phyloP scores from a whole-genome alignment of 257 asterid species.

The Pogostemon cablin region DNA sequence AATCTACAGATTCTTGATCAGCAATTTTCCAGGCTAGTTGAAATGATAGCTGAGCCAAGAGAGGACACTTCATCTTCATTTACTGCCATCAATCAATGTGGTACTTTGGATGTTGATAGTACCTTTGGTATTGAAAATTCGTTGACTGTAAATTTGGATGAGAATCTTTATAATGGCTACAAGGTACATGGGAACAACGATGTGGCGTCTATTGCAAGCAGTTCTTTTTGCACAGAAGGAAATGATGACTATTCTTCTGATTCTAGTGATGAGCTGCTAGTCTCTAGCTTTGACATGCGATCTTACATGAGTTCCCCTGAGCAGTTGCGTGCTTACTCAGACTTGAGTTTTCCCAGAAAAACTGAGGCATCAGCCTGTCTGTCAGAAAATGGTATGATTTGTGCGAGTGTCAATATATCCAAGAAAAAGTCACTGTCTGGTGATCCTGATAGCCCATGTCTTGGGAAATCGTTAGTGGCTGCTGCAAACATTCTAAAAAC shows the following conservation, averaged over 20 bases:
- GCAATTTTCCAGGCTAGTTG: slow-evolving; percentile 35
- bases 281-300: slow-evolving; percentile 42
- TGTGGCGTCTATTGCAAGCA: slow-evolving; percentile 29
- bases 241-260: slow-evolving; percentile 35
- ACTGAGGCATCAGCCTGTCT: slow-evolving; percentile 32
- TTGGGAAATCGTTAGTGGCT: slow-evolving; percentile 35
- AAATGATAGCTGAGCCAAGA: slow-evolving; percentile 38
- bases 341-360: slow-evolving; percentile 33
- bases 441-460: slow-evolving; percentile 28
- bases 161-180: slow-evolving; percentile 34
- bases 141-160: slow-evolving; percentile 32
- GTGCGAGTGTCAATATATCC: slow-evolving; percentile 37
- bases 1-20: slow-evolving; percentile 40
- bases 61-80: slow-evolving; percentile 39
- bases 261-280: slow-evolving; percentile 44
- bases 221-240: slow-evolving; percentile 37
- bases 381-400: slow-evolving; percentile 37
- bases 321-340: slow-evolving; percentile 42
- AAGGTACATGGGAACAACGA: slow-evolving; percentile 34
- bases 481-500: slow-evolving; percentile 32
- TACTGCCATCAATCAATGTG: slow-evolving; percentile 30
- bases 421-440: slow-evolving; percentile 38
- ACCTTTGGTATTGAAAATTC: slow-evolving; percentile 31
- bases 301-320: slow-evolving; percentile 52
- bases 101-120: slow-evolving; percentile 28